phyloP scores from a whole-genome alignment of 163 green algal genomes.

The Trebouxiophyceae sp. region DNA sequence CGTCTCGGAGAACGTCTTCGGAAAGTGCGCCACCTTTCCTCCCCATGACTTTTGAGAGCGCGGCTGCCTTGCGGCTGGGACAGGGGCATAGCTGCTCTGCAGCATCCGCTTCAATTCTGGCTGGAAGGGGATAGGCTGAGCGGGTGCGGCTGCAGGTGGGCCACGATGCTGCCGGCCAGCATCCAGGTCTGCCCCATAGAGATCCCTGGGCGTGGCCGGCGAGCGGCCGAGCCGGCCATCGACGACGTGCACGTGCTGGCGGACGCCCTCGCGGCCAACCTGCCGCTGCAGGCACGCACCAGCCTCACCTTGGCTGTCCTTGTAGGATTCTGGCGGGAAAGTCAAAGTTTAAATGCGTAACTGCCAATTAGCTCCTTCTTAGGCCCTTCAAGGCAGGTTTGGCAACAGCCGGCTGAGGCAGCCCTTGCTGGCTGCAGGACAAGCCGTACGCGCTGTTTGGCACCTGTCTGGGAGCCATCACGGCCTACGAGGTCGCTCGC shows the following conservation, averaged over 20 bases:
- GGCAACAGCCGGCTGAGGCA: neutral
- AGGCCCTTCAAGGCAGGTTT: too few relatives aligned
- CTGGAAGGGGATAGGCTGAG: too few relatives aligned
- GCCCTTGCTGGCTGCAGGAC: slow-evolving; percentile 27
- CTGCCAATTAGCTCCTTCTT: too few relatives aligned
- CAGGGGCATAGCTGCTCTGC: too few relatives aligned
- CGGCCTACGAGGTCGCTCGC: slow-evolving; percentile 34
- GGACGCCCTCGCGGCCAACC: slow-evolving; percentile 9
- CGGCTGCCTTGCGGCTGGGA: too few relatives aligned
- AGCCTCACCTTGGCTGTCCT: too few relatives aligned
- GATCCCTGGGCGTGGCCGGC: slow-evolving; percentile 31
- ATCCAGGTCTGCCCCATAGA: slow-evolving; percentile 42
- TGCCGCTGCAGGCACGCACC: slow-evolving; percentile 23
- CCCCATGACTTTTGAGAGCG: too few relatives aligned
- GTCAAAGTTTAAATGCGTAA: too few relatives aligned
- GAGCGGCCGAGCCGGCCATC: slow-evolving; percentile 17
- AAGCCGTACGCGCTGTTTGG: slow-evolving; percentile 45
- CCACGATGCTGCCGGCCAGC: slow-evolving; percentile 28
- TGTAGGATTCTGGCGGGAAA: too few relatives aligned
- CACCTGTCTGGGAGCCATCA: slow-evolving; percentile 40
- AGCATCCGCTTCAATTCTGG: too few relatives aligned
- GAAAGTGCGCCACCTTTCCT: too few relatives aligned
- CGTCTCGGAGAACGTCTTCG: slow-evolving; percentile 42
- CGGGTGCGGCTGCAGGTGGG: slow-evolving; percentile 23
- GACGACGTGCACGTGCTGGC: slow-evolving; percentile 18